Evolutionary conservation across 176 grass and related monocot genomes (phyloP).

Genomic region (Microstegium vimineum): DNA sequence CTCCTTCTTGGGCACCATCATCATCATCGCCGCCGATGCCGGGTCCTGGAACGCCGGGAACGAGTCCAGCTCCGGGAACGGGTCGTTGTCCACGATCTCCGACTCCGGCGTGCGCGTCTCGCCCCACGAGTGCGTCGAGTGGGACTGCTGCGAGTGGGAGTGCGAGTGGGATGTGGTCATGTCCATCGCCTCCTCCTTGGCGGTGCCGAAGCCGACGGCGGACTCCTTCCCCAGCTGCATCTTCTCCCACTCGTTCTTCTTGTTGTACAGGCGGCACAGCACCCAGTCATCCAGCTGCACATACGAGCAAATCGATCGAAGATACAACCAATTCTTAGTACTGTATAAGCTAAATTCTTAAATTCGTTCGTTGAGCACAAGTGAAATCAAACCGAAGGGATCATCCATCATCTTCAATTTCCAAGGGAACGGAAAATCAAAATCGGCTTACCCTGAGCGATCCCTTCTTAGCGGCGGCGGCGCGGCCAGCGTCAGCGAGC

Average conservation of each 20-base stretch:
- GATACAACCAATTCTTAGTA: too few species aligned
- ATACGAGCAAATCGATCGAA: too few species aligned
- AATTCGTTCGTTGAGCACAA: too few species aligned
- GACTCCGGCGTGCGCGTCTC: conserved; percentile 63
- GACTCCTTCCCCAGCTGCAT: conserved; percentile 31
- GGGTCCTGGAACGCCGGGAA: conserved; percentile 38
- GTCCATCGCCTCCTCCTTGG: conserved; percentile 39
- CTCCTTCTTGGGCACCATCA: conserved; percentile 61
- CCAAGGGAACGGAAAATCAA: background rate
- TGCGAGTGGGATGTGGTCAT: conserved; percentile 37
- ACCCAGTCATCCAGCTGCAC: conserved; percentile 90
- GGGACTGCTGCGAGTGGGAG: conserved; percentile 36
- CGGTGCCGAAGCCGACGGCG: background rate
- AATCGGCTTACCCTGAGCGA: conserved; percentile 39
- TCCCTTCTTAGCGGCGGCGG: conserved; percentile 38
- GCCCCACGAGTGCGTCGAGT: conserved; percentile 57
- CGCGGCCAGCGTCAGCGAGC: conserved; percentile 36
- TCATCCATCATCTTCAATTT: background rate
- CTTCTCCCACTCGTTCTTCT: conserved; percentile 93
- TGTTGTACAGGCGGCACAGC: conserved; percentile 77
- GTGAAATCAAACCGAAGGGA: too few species aligned
- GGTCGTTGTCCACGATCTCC: conserved; percentile 58
- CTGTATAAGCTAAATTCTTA: too few species aligned
- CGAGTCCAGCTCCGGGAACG: conserved; percentile 41
- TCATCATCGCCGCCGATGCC: conserved; percentile 11